Evolutionary conservation across 1,284 basidiomycete genomes (phyloP).

Genomic region (Kwoniella shivajii): DNA sequence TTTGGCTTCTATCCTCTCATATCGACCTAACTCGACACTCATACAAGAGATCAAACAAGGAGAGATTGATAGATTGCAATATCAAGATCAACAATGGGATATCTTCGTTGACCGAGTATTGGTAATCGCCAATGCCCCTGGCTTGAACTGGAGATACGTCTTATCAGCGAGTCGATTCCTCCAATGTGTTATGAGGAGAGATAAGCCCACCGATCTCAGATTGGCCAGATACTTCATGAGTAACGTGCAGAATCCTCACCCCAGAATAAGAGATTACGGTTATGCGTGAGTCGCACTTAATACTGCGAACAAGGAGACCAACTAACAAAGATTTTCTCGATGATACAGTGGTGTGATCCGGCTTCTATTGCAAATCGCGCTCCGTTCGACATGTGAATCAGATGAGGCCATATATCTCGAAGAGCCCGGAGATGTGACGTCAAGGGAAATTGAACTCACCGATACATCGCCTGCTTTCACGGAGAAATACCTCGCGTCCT

Average conservation of each 20-base stretch:
- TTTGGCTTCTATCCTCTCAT: constrained; percentile 24
- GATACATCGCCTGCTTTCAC: constrained; percentile 59
- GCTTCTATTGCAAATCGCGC: constrained; percentile 75
- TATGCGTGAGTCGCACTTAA: constrained; percentile 62
- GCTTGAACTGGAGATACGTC: constrained; percentile 82
- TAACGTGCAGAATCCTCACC: constrained; percentile 75
- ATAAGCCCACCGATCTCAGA: constrained; percentile 66
- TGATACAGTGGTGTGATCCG: constrained; percentile 68
- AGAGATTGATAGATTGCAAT: constrained; percentile 34
- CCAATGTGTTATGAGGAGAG: constrained; percentile 71
- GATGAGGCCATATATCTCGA: constrained; percentile 72
- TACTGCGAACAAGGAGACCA: background rate
- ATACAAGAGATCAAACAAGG: constrained; percentile 44
- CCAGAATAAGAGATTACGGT: constrained; percentile 71
- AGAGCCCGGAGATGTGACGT: constrained; percentile 75
- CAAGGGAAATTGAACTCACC: constrained; percentile 60
- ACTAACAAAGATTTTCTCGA: background rate
- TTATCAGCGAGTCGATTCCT: constrained; percentile 77
- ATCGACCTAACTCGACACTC: constrained; percentile 36
- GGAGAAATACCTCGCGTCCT: constrained; percentile 58
- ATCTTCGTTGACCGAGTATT: constrained; percentile 62
- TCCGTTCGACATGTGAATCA: constrained; percentile 74
- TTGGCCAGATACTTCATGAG: constrained; percentile 70
- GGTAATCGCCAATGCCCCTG: constrained; percentile 61
- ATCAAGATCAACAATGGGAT: constrained; percentile 54